phyloP scores from a whole-genome alignment of 176 grass and related monocot species.

The Saccharum spontaneum region DNA sequence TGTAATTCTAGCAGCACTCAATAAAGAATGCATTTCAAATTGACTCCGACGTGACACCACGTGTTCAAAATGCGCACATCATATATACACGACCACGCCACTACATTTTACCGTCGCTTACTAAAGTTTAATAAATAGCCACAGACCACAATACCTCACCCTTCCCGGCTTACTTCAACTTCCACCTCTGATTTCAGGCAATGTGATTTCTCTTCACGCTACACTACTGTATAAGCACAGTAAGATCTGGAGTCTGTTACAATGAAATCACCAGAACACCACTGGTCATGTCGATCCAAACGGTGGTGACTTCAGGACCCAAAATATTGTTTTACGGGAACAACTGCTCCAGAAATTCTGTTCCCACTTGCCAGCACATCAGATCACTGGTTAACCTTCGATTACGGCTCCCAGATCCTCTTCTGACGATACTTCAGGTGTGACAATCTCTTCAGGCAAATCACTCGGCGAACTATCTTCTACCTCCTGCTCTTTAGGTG shows the following conservation, averaged over 20 bases:
- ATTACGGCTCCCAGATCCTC: conserved; percentile 40
- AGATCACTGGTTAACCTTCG: conserved; percentile 37
- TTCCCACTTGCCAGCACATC: not conserved
- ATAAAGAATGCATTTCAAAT: not conserved
- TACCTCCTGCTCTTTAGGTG: conserved; percentile 39
- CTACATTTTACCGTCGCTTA: not conserved
- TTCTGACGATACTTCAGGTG: conserved; percentile 40
- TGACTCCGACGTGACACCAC: not conserved
- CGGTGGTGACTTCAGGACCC: not conserved
- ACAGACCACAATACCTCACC: not conserved
- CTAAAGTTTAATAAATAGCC: conserved; percentile 13
- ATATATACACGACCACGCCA: conserved; percentile 42
- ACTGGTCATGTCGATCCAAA: not conserved
- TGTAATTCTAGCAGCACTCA: not conserved
- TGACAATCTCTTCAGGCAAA: conserved; percentile 27
- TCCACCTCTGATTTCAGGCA: not conserved
- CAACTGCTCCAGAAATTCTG: not conserved
- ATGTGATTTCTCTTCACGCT: not conserved
- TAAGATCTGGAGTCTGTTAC: not conserved
- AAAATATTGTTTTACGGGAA: conserved; percentile 30
- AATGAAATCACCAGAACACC: not conserved
- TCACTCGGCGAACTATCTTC: conserved; percentile 33
- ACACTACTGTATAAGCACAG: not conserved
- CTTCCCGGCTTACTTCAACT: not conserved
- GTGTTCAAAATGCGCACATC: conserved; percentile 8